Conservation (phyloP, 768 basidiomycete species). For the Boletus tomentosulus region DNA sequence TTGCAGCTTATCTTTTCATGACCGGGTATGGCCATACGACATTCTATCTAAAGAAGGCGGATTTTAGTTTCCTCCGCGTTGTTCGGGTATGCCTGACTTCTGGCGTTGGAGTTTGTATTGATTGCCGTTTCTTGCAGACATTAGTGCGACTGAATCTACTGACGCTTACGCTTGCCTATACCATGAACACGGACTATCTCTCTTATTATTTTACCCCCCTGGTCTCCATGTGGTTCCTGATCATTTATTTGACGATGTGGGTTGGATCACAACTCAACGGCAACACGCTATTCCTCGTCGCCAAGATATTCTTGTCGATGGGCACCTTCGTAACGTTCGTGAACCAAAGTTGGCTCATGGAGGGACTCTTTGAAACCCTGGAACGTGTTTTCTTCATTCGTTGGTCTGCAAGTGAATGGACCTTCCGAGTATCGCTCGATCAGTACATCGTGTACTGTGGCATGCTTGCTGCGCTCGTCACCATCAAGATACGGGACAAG, state of each 20-base stretch:
- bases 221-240: conserved; percentile 86
- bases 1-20: conserved; percentile 90
- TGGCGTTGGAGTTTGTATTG: neutral
- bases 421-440: conserved; percentile 85
- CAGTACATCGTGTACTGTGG: conserved; percentile 86
- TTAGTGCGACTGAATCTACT: conserved; percentile 81
- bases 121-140: conserved; percentile 39
- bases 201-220: conserved; percentile 90
- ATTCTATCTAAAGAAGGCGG: conserved; percentile 86
- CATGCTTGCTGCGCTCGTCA: conserved; percentile 71
- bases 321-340: conserved; percentile 62
- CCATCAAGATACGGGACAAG: conserved; percentile 71
- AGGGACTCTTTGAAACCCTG: conserved; percentile 59
- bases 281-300: conserved; percentile 57
- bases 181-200: conserved; percentile 90
- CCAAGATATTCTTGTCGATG: conserved; percentile 68
- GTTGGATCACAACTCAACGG: conserved; percentile 73
- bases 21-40: conserved; percentile 88
- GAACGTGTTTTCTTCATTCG: conserved; percentile 64
- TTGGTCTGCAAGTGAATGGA: conserved; percentile 87
- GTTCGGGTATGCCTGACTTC: conserved; percentile 49
- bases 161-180: conserved; percentile 77
- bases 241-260: conserved; percentile 79
- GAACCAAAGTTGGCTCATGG: conserved; percentile 56
- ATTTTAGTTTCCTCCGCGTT: conserved; percentile 76